These are phyloP conservation scores for Sanguinoderma infundibulare DNA, from an alignment of 1,284 basidiomycete species.

Conservation along the genomic window DNA sequence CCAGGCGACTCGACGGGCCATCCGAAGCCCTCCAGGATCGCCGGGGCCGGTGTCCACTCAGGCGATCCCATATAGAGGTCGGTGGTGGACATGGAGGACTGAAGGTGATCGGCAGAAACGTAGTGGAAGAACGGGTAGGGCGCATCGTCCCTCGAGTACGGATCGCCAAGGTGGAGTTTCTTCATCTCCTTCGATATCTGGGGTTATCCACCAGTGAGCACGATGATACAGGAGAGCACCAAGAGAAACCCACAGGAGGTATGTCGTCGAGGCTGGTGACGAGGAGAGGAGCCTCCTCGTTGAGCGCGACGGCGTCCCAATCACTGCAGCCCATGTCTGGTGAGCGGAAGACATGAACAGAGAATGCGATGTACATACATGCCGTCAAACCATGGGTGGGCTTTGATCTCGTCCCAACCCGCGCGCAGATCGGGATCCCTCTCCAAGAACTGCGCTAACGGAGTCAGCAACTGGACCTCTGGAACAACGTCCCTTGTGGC, in stretches of 20 bases:
- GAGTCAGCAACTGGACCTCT: too few species aligned
- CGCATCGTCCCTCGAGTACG: neutral
- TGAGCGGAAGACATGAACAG: neutral
- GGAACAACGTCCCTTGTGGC: too few species aligned
- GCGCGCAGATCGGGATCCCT: constrained; percentile 24
- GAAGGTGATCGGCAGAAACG: constrained; percentile 10
- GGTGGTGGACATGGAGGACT: neutral
- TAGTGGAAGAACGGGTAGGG: constrained; percentile 5
- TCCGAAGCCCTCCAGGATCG: too few species aligned
- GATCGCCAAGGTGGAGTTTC: neutral
- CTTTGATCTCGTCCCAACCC: constrained; percentile 27
- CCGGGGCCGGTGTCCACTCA: too few species aligned
- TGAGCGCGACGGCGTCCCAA: constrained; percentile 1
- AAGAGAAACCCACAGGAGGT: neutral
- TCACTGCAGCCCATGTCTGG: constrained; percentile 1
- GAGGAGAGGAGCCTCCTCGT: neutral
- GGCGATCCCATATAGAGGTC: neutral
- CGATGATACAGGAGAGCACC: too few species aligned
- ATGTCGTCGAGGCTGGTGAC: neutral
- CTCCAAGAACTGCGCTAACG: constrained; percentile 27
- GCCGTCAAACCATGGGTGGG: constrained; percentile 25
- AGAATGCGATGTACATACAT: constrained; percentile 17
- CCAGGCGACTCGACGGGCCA: too few species aligned
- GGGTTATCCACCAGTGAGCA: neutral
- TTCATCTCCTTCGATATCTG: neutral